Conservation (phyloP, 2,329 filamentous ascomycete species). For the Colletotrichum chrysophilum region DNA sequence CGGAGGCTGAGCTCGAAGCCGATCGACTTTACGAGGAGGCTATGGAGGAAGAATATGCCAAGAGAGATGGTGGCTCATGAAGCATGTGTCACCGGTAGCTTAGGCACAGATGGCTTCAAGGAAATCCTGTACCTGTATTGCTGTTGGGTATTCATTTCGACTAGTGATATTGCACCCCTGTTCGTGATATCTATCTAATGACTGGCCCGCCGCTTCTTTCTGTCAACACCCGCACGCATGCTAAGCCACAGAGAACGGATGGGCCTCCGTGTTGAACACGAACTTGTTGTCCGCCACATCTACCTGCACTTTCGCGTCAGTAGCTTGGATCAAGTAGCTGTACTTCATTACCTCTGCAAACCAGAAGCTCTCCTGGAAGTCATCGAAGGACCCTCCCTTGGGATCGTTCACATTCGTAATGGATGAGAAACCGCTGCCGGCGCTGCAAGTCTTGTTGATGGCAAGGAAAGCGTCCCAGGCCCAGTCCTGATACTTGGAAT, state of each 20-base stretch:
- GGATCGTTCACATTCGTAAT: constrained; percentile 69
- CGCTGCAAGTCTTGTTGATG: constrained; percentile 68
- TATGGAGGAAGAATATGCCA: constrained; percentile 63
- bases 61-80: constrained; percentile 56
- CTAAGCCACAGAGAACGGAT: constrained; percentile 38
- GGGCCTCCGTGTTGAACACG: constrained; percentile 57
- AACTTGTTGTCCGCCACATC: constrained; percentile 53
- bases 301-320: constrained; percentile 61
- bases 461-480: constrained; percentile 79
- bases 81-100: background rate
- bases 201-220: background rate
- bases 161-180: background rate
- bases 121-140: background rate
- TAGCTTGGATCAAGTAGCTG: constrained; percentile 72
- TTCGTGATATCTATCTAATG: background rate
- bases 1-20: constrained; percentile 53
- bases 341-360: constrained; percentile 92
- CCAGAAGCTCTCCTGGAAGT: constrained; percentile 87
- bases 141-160: background rate
- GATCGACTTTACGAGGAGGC: constrained; percentile 55
- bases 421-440: constrained; percentile 70
- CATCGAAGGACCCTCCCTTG: constrained; percentile 64
- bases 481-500: constrained; percentile 81
- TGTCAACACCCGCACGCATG: background rate
- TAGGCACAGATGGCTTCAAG: background rate